These are phyloP conservation scores for Urostyla sp. DNA, from an alignment of 73 alveolate genomes.

Conservation along the genomic window DNA sequence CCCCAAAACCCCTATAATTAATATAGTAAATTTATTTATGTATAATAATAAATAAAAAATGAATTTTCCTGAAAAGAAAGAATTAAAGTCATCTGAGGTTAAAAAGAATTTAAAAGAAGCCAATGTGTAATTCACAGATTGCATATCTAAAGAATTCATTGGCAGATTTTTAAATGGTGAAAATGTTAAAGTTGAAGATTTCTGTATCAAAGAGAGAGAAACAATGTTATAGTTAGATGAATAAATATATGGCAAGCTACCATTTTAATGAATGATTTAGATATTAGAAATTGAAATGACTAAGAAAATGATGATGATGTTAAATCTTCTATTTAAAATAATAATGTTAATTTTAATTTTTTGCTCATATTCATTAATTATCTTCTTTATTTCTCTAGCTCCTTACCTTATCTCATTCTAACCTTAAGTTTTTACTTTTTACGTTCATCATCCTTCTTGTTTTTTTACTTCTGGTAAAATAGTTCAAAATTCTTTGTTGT, in stretches of 20 bases:
- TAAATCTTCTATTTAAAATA: too few relatives aligned
- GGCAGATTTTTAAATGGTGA: constrained; percentile 64
- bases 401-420: constrained; percentile 73
- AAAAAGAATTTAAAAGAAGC: constrained; percentile 56
- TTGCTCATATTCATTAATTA: constrained; percentile 5
- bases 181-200: constrained; percentile 63
- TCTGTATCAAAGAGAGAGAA: constrained; percentile 56
- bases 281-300: background rate
- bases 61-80: constrained; percentile 42
- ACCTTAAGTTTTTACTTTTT: constrained; percentile 69
- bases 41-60: background rate
- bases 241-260: constrained; percentile 52
- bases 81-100: constrained; percentile 31
- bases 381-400: constrained; percentile 69
- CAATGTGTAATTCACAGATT: constrained; percentile 63
- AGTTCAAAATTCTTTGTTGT: constrained; percentile 83
- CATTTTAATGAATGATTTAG: background rate
- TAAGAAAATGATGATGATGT: background rate
- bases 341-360: background rate
- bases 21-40: background rate
- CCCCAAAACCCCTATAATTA: too few relatives aligned
- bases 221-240: constrained; percentile 53
- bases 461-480: constrained; percentile 85
- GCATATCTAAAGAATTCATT: constrained; percentile 61
- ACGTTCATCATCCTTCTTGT: constrained; percentile 77